phyloP scores from a whole-genome alignment of 179 eudicot genomes.

The Actinidia polygama region DNA sequence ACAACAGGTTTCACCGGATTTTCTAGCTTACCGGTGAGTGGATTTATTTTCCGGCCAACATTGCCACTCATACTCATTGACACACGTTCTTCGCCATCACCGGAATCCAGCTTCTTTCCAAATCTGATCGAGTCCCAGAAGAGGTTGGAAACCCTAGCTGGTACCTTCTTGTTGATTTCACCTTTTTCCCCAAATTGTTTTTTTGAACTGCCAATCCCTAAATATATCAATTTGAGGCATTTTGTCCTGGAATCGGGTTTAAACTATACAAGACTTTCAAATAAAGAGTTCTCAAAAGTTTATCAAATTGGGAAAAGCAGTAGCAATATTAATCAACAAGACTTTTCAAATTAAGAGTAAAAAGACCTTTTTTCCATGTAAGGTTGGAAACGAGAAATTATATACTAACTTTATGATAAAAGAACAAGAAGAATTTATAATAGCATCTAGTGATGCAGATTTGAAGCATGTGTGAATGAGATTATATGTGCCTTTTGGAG shows the following conservation, averaged over 20 bases:
- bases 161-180: neutral
- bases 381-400: neutral
- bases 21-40: slow-evolving; percentile 22
- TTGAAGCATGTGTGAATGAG: neutral
- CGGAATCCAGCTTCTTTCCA: slow-evolving; percentile 21
- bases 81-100: slow-evolving; percentile 34
- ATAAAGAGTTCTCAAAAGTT: no score
- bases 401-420: neutral
- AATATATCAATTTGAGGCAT: no score
- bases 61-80: slow-evolving; percentile 6
- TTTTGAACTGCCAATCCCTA: no score
- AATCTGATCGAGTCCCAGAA: slow-evolving; percentile 23
- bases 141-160: slow-evolving; percentile 23
- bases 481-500: neutral
- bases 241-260: no score
- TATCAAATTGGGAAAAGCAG: no score
- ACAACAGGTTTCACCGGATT: slow-evolving; percentile 34
- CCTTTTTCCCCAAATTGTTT: no score
- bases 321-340: no score
- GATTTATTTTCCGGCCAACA: slow-evolving; percentile 25
- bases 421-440: neutral
- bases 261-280: no score
- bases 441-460: neutral
- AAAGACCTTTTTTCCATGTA: neutral
- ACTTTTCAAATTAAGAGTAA: no score